Evolutionary conservation across 2,329 filamentous ascomycete species (phyloP), one percentile per base, ranked within the genome.

Genomic region (Capronia americana): DNA sequence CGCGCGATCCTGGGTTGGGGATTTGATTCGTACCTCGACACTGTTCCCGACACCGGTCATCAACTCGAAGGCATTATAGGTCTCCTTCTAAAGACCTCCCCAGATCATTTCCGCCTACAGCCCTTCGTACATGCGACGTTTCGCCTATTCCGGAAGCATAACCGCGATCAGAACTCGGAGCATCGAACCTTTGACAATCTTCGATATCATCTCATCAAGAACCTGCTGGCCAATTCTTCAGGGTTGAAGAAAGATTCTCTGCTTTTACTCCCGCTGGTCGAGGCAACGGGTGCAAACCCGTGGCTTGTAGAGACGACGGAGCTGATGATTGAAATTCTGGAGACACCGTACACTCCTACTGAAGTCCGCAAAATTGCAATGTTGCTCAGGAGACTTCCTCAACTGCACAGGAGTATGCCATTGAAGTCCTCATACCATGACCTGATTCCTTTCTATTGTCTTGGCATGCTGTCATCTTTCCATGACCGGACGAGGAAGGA

Each of bases 401-500:
- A 84, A 17, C 76, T 83, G 23, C 96, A 95, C 75, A 79, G 85
- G 5, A 82, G 85, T 26, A 75, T 89, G 10, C 80, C 82, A 48
- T 80, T 85, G 1, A 83, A 86, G 44, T 86, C 86, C 1, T 91
- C 90, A 87, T 80, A 96, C 70, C 83, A 86, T 65, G 84, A 86
- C 72, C 87, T 92, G 6, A 85, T 98, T 32, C 91, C 93, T 0
- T 85, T 87, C 0, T 98, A 93, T 74, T 88, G 92, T 73, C 97
- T 97, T 73, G 95, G 95, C 57, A 86, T 97, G 78, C 84, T 98
- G 66, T 95, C 93, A 0, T 88, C 96, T 57, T 92, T 90, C 71
- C 84, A 97, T 70, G 87, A 93, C 0, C 92, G 92, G 41, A 83
- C 96, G 5, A 97, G 94, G 92, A 92, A 96, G 67, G 92, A 96